phyloP scores from a whole-genome alignment of 2,329 filamentous ascomycete genomes.

The Emericellopsis cladophorae region DNA sequence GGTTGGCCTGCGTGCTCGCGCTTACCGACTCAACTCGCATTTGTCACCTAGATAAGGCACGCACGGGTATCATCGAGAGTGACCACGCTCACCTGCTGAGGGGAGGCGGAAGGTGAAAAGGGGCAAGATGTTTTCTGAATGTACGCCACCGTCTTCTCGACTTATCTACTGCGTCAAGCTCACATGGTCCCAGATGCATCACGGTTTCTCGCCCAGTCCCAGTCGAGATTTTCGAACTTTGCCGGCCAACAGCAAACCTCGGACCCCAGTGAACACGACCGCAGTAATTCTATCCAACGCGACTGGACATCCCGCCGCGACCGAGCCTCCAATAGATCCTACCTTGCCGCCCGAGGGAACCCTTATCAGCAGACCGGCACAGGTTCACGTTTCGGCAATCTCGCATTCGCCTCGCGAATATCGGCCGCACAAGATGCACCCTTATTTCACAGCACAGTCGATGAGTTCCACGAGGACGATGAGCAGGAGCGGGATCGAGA shows the following conservation, averaged over 20 bases:
- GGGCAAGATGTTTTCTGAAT: slow-evolving; percentile 10
- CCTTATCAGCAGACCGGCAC: slow-evolving; percentile 70
- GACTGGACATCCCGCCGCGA: not conserved
- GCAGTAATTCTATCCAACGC: not conserved
- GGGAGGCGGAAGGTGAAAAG: slow-evolving; percentile 4
- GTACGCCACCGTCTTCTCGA: slow-evolving; percentile 1
- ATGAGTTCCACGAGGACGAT: slow-evolving; percentile 87
- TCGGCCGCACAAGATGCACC: slow-evolving; percentile 67
- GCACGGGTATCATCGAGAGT: too few relatives aligned
- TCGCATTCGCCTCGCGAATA: slow-evolving; percentile 64
- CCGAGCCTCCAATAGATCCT: slow-evolving; percentile 19
- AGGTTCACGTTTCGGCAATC: slow-evolving; percentile 58
- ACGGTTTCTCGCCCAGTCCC: slow-evolving; percentile 89
- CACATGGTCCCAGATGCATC: slow-evolving; percentile 63
- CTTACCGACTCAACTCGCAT: not conserved
- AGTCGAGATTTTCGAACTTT: slow-evolving; percentile 72
- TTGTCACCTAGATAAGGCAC: not conserved
- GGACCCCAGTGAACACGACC: slow-evolving; percentile 8
- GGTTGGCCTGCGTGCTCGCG: too few relatives aligned
- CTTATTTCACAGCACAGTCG: slow-evolving; percentile 84
- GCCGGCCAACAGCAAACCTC: slow-evolving; percentile 30
- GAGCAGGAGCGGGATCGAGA: slow-evolving; percentile 83
- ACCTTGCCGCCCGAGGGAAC: slow-evolving; percentile 43
- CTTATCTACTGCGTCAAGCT: slow-evolving; percentile 4
- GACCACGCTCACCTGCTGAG: not conserved